These are phyloP conservation scores for Penicillium sp. DNA, from an alignment of 2,329 filamentous ascomycete species.

Conservation along the genomic window DNA sequence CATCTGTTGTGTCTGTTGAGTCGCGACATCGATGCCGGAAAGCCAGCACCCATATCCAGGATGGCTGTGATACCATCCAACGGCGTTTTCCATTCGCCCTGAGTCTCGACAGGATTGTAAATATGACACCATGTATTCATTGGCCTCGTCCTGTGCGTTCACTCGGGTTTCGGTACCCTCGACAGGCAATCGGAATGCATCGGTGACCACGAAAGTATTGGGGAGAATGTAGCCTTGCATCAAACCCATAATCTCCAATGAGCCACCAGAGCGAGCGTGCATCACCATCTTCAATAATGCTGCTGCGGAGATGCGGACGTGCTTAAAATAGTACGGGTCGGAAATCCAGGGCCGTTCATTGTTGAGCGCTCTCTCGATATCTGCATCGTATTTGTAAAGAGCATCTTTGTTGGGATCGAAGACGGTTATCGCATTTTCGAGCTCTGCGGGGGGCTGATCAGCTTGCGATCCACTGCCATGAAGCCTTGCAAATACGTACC, in stretches of 20 bases:
- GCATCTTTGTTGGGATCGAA: constrained; percentile 86
- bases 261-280: constrained; percentile 93
- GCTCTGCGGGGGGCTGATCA: constrained; percentile 58
- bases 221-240: constrained; percentile 94
- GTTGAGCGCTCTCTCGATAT: constrained; percentile 67
- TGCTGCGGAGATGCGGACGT: constrained; percentile 88
- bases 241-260: constrained; percentile 92
- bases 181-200: constrained; percentile 89
- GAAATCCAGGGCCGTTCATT: constrained; percentile 71
- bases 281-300: constrained; percentile 99
- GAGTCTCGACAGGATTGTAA: constrained; percentile 72
- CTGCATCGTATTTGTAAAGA: constrained; percentile 79
- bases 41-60: constrained; percentile 99
- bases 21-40: constrained; percentile 90
- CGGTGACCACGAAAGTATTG: constrained; percentile 84
- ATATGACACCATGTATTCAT: constrained; percentile 95
- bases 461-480: background rate
- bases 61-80: constrained; percentile 98
- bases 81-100: constrained; percentile 82
- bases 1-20: constrained; percentile 84
- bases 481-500: constrained; percentile 43
- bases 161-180: constrained; percentile 98
- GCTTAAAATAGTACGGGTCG: constrained; percentile 86
- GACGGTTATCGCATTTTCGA: constrained; percentile 81
- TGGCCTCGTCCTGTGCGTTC: constrained; percentile 92